These are phyloP conservation scores for Exidia glandulosa DNA, from an alignment of 768 basidiomycete genomes.

Conservation along the genomic window DNA sequence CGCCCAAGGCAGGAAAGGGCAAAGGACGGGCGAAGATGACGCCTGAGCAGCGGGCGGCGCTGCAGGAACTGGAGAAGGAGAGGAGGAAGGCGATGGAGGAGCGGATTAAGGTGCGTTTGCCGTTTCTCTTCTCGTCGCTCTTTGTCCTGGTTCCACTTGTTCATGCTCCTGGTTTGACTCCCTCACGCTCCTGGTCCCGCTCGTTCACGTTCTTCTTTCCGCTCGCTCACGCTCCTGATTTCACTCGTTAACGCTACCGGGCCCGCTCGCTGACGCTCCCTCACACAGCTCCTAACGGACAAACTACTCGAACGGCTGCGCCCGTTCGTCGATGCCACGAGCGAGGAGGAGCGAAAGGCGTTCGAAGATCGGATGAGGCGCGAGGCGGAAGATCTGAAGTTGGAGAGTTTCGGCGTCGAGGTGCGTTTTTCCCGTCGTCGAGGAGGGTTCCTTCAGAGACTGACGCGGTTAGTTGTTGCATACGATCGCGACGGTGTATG, in stretches of 20 bases:
- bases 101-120: conserved; percentile 64
- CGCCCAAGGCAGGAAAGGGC: conserved; percentile 25
- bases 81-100: conserved; percentile 68
- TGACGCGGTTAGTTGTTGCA: conserved; percentile 52
- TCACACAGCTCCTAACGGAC: conserved; percentile 53
- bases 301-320: conserved; percentile 80
- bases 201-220: no score
- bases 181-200: no score
- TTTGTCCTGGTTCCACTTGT: no score
- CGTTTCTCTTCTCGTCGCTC: no score
- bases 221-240: no score
- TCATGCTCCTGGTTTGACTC: no score
- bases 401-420: conserved; percentile 97
- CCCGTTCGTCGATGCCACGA: conserved; percentile 45
- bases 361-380: conserved; percentile 68
- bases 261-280: no score
- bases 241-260: no score
- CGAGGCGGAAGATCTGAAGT: conserved; percentile 90
- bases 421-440: conserved; percentile 22
- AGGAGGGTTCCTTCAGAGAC: background rate
- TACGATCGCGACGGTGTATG: conserved; percentile 84
- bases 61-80: conserved; percentile 73
- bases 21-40: conserved; percentile 40
- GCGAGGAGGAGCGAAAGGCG: conserved; percentile 69
- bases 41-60: conserved; percentile 76